phyloP scores from a whole-genome alignment of 1,284 basidiomycete species.

The Ustilago curta region DNA sequence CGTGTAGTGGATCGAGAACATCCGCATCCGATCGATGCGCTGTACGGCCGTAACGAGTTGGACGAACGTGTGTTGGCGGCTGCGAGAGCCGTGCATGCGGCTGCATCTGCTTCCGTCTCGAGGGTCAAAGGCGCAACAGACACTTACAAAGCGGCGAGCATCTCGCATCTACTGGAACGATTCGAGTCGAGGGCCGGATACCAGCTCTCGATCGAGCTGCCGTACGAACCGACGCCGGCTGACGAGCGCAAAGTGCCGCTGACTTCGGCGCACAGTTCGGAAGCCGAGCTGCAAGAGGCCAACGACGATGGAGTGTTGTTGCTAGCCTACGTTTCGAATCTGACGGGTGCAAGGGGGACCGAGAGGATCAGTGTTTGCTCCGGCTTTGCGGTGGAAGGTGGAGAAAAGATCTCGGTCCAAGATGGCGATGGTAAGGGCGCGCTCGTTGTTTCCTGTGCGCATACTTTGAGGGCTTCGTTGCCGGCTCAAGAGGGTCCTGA shows the following conservation, averaged over 20 bases:
- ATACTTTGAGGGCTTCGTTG: slow-evolving; percentile 73
- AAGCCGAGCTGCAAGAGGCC: slow-evolving; percentile 49
- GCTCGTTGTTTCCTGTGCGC: slow-evolving; percentile 76
- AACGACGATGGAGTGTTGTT: slow-evolving; percentile 72
- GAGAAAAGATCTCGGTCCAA: slow-evolving; percentile 47
- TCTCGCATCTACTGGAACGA: slow-evolving; percentile 28
- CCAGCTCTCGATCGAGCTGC: slow-evolving; percentile 63
- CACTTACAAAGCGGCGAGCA: slow-evolving; percentile 25
- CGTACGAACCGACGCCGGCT: slow-evolving; percentile 62
- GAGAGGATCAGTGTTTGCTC: slow-evolving; percentile 76
- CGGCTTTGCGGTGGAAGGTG: slow-evolving; percentile 74
- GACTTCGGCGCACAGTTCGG: slow-evolving; percentile 53
- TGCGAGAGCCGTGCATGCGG: slow-evolving; percentile 46
- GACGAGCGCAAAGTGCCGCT: slow-evolving; percentile 50
- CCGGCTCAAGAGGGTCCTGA: slow-evolving; percentile 46
- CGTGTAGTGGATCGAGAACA: slow-evolving; percentile 49
- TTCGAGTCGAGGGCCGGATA: slow-evolving; percentile 45
- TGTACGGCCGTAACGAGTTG: slow-evolving; percentile 59
- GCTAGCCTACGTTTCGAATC: slow-evolving; percentile 74
- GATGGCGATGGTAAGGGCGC: slow-evolving; percentile 68
- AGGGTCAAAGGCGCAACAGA: slow-evolving; percentile 9
- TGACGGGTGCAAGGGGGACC: slow-evolving; percentile 67
- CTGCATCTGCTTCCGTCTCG: slow-evolving; percentile 11
- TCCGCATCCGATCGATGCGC: slow-evolving; percentile 58
- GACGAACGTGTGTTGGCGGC: slow-evolving; percentile 58